Base-by-base conservation (phyloP, 2,329 filamentous ascomycete species). In the Talaromyces sp. region DNA sequence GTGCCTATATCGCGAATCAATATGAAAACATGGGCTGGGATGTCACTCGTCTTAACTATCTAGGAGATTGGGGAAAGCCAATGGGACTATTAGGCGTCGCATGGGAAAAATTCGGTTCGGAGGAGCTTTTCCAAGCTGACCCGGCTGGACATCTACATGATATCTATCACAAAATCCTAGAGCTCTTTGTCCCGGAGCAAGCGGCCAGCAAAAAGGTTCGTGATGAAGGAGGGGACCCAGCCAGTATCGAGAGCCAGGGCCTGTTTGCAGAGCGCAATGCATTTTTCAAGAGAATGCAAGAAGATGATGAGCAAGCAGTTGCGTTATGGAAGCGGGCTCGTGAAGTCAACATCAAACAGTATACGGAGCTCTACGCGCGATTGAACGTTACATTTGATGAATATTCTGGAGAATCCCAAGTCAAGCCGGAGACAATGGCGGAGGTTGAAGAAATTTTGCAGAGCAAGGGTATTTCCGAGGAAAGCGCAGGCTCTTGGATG, bases 121-220 rank as follows among this genome's bases (percentile, higher is more conserved):
- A 94, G 76, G 87, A 89, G 70, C 86, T 88, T 13, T 61, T 61
- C 43, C 77, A 85, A 68, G 83, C 84, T 58, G 91, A 94, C 72
- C 91, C 91, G 13, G 92, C 94, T 73, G 90, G 91, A 76, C 91
- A 95, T 75, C 81, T 95, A 10, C 93, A 89, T 76, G 87, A 93
- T 72, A 88, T 95, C 61, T 95, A 94, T 72, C 91, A 93, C 68
- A 86, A 87, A 76, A 92, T 94, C 76, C 87, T 87, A 70, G 68
- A 40, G 34, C 25, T 15, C 0, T 61, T 61, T 36, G 22, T 34
- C 2, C 59, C 59, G 13, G 59, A 61, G 19, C 59, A 51, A 38
- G 45, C 27, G 2, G 43, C 43, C 2, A 61, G 59, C 34, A 47
- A 34, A 13, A 71, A 47, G 15, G 7, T 19, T 17, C 59, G 59